A percentile compares a stretch with the other conserved stretches of the same genome.
phyloP scores from a whole-genome alignment of 1,284 basidiomycete genomes.

The Psilocybe mexicana region DNA sequence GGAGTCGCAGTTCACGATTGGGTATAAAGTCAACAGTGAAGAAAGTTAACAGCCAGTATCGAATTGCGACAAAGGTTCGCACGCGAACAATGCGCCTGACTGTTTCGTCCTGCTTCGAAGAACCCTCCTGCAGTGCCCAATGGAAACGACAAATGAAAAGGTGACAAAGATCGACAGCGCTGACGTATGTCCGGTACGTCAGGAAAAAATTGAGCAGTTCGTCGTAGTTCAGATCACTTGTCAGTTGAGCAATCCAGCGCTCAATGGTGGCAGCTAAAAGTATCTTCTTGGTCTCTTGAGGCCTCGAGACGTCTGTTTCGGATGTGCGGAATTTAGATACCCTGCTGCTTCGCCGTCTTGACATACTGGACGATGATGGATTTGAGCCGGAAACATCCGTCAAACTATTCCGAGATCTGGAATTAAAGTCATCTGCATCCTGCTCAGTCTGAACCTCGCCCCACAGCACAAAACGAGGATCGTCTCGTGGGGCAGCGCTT shows the following conservation, averaged over 20 bases:
- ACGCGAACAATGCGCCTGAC: slow-evolving; percentile 78
- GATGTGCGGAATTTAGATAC: slow-evolving; percentile 27
- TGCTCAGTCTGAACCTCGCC: slow-evolving; percentile 56
- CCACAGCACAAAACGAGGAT: slow-evolving; percentile 89
- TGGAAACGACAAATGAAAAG: slow-evolving; percentile 83
- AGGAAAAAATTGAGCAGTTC: slow-evolving; percentile 86
- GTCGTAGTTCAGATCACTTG: slow-evolving; percentile 80
- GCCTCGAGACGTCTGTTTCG: slow-evolving; percentile 31
- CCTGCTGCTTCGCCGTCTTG: slow-evolving; percentile 28
- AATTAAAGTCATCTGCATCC: slow-evolving; percentile 47
- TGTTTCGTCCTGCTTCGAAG: slow-evolving; percentile 58
- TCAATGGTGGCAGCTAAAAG: slow-evolving; percentile 86
- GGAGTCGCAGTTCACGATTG: slow-evolving; percentile 71
- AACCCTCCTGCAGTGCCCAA: slow-evolving; percentile 72
- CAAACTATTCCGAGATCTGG: slow-evolving; percentile 50
- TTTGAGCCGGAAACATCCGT: slow-evolving; percentile 24
- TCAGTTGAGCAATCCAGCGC: slow-evolving; percentile 87
- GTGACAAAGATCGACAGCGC: slow-evolving; percentile 73
- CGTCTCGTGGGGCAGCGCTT: slow-evolving; percentile 71
- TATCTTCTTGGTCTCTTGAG: slow-evolving; percentile 43
- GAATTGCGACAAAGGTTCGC: slow-evolving; percentile 82
- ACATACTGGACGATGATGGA: slow-evolving; percentile 23
- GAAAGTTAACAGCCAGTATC: slow-evolving; percentile 86
- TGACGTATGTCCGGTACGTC: slow-evolving; percentile 83
- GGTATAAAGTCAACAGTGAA: slow-evolving; percentile 85